Evolutionary conservation across 2,329 filamentous ascomycete species (phyloP), one percentile per base, ranked within the genome.

Genomic region (Cercospora sp.): DNA sequence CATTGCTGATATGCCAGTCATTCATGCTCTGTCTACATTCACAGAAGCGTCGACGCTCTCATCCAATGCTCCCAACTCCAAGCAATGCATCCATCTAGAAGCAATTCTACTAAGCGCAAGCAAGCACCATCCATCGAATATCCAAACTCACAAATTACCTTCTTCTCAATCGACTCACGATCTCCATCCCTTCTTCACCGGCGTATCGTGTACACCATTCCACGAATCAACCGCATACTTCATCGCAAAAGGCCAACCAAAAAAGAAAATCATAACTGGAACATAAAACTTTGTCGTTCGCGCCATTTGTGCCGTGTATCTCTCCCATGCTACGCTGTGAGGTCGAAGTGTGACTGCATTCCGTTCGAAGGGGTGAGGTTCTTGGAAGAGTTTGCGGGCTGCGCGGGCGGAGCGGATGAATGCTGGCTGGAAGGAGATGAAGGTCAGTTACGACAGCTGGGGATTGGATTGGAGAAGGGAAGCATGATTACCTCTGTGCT

Each of bases 171-270:
- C 37, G 6, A 40, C 18, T 53, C 49, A 61, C 3, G 34, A 55
- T 10, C 51, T 40, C 10, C 61, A 58, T 4, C n/a, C 57, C 53
- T 59, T 63, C 60, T 58, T 63, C 32, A 13, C 24, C 30, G 40
- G 59, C 51, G 43, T 51, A 26, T 66, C 63, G 37, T 70, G 64
- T 1, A 70, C 66, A 1, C 69, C 69, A 60, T 71, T 71, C 9
- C 45, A 67, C 32, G 40, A 53, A 34, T 71, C 63, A 24, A 71
- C 32, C 12, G 58, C 59, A 8, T 32, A 60, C 32, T 64, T 66
- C 68, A 65, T 57, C 10, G 68, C 70, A 32, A 70, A 70, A 49
- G 70, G 70, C 68, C 66, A 70, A 4, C 66, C 68, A 7, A 70
- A 64, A 24, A 71, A 64, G 10, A 66, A 43, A 6, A 64, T 37